Percentiles rank a stretch among this genome's conserved stretches.
phyloP scores from a whole-genome alignment of 2,329 filamentous ascomycete species.

The Pyrenophora tritici-repentis region DNA sequence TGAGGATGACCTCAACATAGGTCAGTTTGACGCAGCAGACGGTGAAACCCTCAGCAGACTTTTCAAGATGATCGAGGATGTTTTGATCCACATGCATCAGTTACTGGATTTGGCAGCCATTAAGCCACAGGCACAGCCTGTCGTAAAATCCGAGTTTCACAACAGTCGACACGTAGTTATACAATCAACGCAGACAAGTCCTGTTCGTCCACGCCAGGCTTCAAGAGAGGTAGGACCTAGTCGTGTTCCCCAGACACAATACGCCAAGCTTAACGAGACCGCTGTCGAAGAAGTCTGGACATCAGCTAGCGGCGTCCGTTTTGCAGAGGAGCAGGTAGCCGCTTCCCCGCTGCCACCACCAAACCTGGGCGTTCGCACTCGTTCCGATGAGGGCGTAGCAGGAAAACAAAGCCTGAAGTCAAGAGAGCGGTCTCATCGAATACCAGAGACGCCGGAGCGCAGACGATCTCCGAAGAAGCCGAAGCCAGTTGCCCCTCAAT shows the following conservation, averaged over 20 bases:
- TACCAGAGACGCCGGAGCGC: conserved; percentile 34
- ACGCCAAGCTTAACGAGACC: conserved; percentile 39
- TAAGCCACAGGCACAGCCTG: conserved; percentile 19
- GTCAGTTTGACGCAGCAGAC: conserved; percentile 33
- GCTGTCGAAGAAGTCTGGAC: conserved; percentile 34
- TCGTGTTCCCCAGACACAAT: conserved; percentile 42
- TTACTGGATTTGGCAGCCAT: conserved; percentile 35
- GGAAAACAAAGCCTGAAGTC: conserved; percentile 1
- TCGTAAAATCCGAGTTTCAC: conserved; percentile 14
- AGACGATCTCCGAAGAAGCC: conserved; percentile 15
- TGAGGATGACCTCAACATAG: conserved; percentile 36
- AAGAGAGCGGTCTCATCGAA: conserved; percentile 23
- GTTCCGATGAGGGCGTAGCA: not conserved
- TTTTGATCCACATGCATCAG: conserved; percentile 36
- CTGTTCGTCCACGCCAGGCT: conserved; percentile 20
- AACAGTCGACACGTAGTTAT: conserved; percentile 29
- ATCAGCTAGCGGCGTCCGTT: conserved; percentile 33
- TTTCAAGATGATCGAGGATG: conserved; percentile 33
- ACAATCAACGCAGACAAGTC: conserved; percentile 39
- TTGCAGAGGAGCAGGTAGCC: conserved; percentile 25
- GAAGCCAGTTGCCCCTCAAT: conserved; percentile 2
- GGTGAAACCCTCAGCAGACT: conserved; percentile 32
- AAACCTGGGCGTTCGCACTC: conserved; percentile 8
- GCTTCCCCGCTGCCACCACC: conserved; percentile 20
- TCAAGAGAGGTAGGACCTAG: conserved; percentile 12